Base-by-base conservation (phyloP, 129 eudicot genomes). In the Daucus carota region DNA sequence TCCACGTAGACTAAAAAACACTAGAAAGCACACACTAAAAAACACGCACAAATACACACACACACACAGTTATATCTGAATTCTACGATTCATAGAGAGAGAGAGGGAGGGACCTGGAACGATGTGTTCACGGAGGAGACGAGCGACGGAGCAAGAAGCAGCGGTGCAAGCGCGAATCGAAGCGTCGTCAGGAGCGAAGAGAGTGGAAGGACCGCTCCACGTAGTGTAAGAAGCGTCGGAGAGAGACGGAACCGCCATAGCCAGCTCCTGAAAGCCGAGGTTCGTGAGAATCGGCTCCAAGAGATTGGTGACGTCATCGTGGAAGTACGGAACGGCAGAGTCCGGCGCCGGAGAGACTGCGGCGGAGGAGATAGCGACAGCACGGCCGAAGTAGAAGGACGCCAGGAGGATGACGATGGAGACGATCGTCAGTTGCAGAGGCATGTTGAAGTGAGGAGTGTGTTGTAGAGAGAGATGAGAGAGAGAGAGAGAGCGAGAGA, bases 151-250 rank as follows among this genome's bases (percentile, higher is more conserved):
- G 85, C 97, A 92, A 4, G 92, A 75, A 42, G 86, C 80, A 72
- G 90, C 69, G 29, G 83, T 70, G 73, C 97, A 89, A 32, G 89
- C 83, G 68, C 83, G 80, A 59, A 92, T 80, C 18, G 97, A 89
- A 20, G 95, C 78, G 43, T 87, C 92, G 17, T 90, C 70, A 18
- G 97, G 92, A 70, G 95, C 97, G 81, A 91, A 91, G 81, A 91
- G 84, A 83, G 97, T 89, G 31, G 84, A 72, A 43, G 97, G 94
- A 67, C 87, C 87, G 77, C 73, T 73, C 88, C 85, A 73, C 32
- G 90, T 85, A 65, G 88, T 80, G 73, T 82, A 78, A 8, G 89
- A 79, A n/a, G 89, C 62, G 71, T 77, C 81, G 54, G 96, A 77
- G 72, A 87, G 81, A 1, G 88, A 76, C 29, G 88, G 91, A 70